Percentiles rank a stretch among this genome's conserved stretches.
Conservation (phyloP, 2,329 filamentous ascomycete species). For the Trichophyton rubrum region DNA sequence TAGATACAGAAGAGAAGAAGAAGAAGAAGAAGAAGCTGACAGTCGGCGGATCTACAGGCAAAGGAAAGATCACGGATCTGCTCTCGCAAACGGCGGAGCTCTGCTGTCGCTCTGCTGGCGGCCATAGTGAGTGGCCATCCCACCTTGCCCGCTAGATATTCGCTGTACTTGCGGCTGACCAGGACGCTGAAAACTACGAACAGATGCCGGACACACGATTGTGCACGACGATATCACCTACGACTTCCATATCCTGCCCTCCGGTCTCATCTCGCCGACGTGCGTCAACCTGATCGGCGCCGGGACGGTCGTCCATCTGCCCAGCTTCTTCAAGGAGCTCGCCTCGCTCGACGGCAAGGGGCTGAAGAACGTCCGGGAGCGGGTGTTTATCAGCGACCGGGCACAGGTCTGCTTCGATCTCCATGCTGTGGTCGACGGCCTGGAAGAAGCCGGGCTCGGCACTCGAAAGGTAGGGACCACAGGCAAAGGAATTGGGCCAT, state of each 20-base stretch:
- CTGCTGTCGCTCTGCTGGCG: conserved; percentile 35
- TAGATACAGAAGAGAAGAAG: not conserved
- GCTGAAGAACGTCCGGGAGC: conserved; percentile 27
- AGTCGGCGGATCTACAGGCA: conserved; percentile 21
- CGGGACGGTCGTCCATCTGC: conserved; percentile 37
- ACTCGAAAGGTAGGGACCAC: conserved; percentile 39
- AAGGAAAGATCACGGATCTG: conserved; percentile 39
- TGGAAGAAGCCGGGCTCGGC: conserved; percentile 34
- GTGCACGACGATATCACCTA: conserved; percentile 36
- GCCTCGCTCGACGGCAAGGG: conserved; percentile 33
- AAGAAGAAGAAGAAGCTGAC: not conserved
- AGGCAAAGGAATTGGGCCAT: conserved; percentile 43
- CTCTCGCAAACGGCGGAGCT: conserved; percentile 34
- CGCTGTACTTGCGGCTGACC: not conserved
- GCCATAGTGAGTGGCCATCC: conserved; percentile 29
- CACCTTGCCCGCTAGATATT: not conserved
- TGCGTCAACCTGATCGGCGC: conserved; percentile 38
- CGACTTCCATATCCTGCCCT: conserved; percentile 38
- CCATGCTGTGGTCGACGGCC: conserved; percentile 25
- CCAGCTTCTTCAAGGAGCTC: conserved; percentile 38
- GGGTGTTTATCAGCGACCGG: conserved; percentile 35
- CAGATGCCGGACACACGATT: conserved; percentile 37
- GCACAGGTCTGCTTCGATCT: conserved; percentile 16
- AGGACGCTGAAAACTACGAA: conserved; percentile 9
- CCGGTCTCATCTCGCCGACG: conserved; percentile 29